Conservation (phyloP, 23 red algal species). For the Gracilaria domingensis region DNA sequence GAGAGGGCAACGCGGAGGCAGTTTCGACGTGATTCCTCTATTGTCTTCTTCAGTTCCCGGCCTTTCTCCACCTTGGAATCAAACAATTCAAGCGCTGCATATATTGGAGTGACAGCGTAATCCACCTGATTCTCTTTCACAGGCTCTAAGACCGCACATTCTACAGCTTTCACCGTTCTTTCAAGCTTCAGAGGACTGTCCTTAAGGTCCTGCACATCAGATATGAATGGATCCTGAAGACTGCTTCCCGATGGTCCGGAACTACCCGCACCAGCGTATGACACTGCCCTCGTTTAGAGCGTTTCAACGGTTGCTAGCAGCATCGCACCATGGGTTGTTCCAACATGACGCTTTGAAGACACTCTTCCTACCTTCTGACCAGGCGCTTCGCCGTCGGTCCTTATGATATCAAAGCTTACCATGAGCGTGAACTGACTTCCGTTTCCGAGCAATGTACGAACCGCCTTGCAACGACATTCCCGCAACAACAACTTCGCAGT, state of each 20-base stretch:
- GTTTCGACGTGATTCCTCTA: constrained; percentile 30
- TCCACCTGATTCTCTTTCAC: constrained; percentile 61
- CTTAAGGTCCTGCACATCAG: constrained; percentile 29
- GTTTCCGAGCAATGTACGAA: constrained; percentile 41
- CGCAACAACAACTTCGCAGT: background rate
- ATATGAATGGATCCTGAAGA: constrained; percentile 10
- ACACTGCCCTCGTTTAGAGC: constrained; percentile 35
- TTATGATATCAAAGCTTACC: constrained; percentile 33
- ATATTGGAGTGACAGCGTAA: constrained; percentile 24
- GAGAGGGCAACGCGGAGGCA: constrained; percentile 62
- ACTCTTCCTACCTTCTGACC: background rate
- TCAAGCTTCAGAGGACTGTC: constrained; percentile 32
- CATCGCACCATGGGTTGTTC: constrained; percentile 19
- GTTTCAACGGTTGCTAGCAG: constrained; percentile 45
- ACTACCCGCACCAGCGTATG: constrained; percentile 31
- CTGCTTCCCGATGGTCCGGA: constrained; percentile 35
- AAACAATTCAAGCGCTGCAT: constrained; percentile 41
- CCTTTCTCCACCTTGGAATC: background rate
- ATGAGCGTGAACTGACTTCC: constrained; percentile 47
- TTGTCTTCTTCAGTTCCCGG: background rate
- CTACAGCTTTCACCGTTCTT: constrained; percentile 35
- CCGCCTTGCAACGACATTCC: constrained; percentile 50
- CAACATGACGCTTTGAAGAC: constrained; percentile 30
- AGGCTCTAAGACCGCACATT: constrained; percentile 40
- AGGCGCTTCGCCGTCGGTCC: background rate